phyloP scores from a whole-genome alignment of 495 filamentous ascomycete genomes.

The Alectoria sarmentosa region DNA sequence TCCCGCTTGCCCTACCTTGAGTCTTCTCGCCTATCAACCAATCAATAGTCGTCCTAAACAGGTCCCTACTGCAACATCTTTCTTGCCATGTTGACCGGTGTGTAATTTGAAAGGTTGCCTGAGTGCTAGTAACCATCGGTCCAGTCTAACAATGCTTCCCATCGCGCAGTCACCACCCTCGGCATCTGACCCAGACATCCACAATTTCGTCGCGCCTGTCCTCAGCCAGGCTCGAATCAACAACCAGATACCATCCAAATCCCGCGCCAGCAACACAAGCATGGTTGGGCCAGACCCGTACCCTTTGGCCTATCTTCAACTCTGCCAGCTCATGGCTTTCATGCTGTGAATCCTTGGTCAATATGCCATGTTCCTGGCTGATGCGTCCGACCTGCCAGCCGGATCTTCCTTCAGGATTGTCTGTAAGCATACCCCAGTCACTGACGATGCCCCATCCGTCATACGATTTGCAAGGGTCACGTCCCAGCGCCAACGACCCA shows the following conservation, averaged over 20 bases:
- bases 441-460: slow-evolving; percentile 66
- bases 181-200: slow-evolving; percentile 58
- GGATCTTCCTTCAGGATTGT: slow-evolving; percentile 13
- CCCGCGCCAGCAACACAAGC: slow-evolving; percentile 70
- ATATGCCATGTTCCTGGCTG: slow-evolving; percentile 61
- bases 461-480: slow-evolving; percentile 68
- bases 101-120: background rate
- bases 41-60: slow-evolving; percentile 1
- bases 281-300: slow-evolving; percentile 80
- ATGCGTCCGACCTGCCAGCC: slow-evolving; percentile 57
- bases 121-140: background rate
- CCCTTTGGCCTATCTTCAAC: slow-evolving; percentile 37
- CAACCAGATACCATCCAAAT: slow-evolving; percentile 68
- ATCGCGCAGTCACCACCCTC: slow-evolving; percentile 20
- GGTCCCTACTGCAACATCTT: background rate
- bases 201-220: slow-evolving; percentile 51
- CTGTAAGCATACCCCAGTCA: slow-evolving; percentile 41
- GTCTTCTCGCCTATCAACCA: slow-evolving; percentile 12
- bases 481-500: slow-evolving; percentile 64
- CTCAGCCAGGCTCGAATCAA: slow-evolving; percentile 49
- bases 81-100: background rate
- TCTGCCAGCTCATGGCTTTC: slow-evolving; percentile 1
- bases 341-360: slow-evolving; percentile 28
- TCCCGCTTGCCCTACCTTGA: slow-evolving; percentile 4
- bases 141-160: background rate